Evolutionary conservation across 192 early-diverging fungal species (phyloP).

Genomic region (Coemansia pectinata): DNA sequence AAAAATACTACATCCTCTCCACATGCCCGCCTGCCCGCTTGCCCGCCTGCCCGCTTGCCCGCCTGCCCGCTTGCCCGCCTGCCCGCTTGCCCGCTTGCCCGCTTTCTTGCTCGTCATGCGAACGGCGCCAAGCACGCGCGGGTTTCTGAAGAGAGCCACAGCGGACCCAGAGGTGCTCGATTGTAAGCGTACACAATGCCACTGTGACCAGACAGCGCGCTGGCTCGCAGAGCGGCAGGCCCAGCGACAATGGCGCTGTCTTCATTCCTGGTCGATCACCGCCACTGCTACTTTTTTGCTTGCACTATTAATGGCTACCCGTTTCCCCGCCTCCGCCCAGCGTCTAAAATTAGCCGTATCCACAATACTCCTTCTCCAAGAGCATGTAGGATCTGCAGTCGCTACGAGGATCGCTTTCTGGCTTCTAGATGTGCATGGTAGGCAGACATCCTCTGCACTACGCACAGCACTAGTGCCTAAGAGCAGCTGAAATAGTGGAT

Average conservation of each 20-base stretch:
- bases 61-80: neutral
- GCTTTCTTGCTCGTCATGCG: neutral
- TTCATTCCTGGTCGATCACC: neutral
- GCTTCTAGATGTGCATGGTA: neutral
- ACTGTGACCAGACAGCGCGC: neutral
- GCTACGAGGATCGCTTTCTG: neutral
- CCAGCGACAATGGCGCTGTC: neutral
- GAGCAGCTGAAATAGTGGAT: neutral
- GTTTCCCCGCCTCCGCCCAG: neutral
- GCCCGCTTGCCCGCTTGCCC: neutral
- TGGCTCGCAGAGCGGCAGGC: neutral
- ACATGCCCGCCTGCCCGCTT: neutral
- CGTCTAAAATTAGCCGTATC: conserved; percentile 1
- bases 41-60: neutral
- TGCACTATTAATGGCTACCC: neutral
- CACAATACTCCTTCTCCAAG: neutral
- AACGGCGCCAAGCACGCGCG: neutral
- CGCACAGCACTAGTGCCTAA: neutral
- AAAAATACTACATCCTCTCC: neutral
- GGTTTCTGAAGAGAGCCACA: neutral
- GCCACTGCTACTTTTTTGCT: neutral
- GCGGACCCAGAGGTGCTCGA: neutral
- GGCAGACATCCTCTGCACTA: neutral
- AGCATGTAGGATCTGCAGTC: neutral
- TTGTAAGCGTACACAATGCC: neutral